phyloP scores from a whole-genome alignment of 2,329 filamentous ascomycete species.

The Plenodomus tracheiphilus region DNA sequence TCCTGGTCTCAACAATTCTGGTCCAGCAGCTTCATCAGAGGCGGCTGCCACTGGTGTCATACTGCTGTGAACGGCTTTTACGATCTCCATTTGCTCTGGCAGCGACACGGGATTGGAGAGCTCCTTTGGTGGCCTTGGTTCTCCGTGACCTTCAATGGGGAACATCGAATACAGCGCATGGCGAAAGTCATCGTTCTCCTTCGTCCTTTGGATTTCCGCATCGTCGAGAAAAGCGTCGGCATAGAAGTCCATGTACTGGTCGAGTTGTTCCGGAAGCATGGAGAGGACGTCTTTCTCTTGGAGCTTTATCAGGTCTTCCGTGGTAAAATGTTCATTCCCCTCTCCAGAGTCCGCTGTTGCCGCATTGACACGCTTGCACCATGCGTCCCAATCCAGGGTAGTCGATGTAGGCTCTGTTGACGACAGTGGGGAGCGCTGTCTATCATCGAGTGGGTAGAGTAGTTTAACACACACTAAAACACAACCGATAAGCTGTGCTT shows the following conservation, averaged over 20 bases:
- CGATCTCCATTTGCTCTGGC: slow-evolving; percentile 36
- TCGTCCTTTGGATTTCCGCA: slow-evolving; percentile 39
- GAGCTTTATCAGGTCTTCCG: slow-evolving; percentile 55
- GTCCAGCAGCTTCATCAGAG: slow-evolving; percentile 36
- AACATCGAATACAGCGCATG: slow-evolving; percentile 49
- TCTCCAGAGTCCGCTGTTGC: slow-evolving; percentile 13
- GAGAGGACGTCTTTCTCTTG: slow-evolving; percentile 64
- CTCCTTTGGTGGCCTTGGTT: not conserved
- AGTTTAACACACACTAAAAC: slow-evolving; percentile 79
- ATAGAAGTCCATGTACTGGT: slow-evolving; percentile 81
- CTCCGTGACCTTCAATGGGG: slow-evolving; percentile 29
- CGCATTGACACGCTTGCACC: slow-evolving; percentile 48
- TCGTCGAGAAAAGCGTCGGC: slow-evolving; percentile 63
- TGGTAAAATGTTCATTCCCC: slow-evolving; percentile 32
- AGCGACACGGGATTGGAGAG: slow-evolving; percentile 32
- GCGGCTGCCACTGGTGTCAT: slow-evolving; percentile 47
- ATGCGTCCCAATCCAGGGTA: slow-evolving; percentile 72
- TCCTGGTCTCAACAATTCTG: slow-evolving; percentile 49
- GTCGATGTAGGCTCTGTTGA: slow-evolving; percentile 61
- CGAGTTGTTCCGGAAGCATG: slow-evolving; percentile 65
- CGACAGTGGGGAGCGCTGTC: slow-evolving; percentile 55
- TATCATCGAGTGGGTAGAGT: slow-evolving; percentile 71
- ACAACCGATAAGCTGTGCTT: slow-evolving; percentile 71
- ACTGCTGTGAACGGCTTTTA: slow-evolving; percentile 49
- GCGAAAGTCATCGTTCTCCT: slow-evolving; percentile 46